Base-by-base conservation (phyloP, 2,329 filamentous ascomycete genomes). In the Dactylellina sp. region DNA sequence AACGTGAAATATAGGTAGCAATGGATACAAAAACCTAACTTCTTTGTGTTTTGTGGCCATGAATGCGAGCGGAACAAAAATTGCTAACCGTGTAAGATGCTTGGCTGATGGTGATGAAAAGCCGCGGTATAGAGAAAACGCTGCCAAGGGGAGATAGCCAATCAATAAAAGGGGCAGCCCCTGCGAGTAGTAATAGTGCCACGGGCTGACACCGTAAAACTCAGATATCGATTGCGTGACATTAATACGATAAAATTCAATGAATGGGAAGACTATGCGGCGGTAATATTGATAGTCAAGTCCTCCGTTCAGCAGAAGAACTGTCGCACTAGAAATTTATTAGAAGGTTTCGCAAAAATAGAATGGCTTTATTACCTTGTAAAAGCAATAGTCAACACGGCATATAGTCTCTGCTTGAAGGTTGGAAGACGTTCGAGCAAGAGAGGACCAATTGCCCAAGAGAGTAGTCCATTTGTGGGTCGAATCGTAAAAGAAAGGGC, bases 11-110 rank as follows among this genome's bases (percentile, higher is more conserved):
- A 89, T 86, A 0, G 95, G 94, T 1, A 98, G 86, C 16, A 99
- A 86, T 0, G 95, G 94, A 79, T 96, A 97, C 77, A 98, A 91
- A 83, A 99, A 99, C 79, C 95, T 92, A 78, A 97, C 91, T 84
- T 99, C 95, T 81, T 99, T 99, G 83, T 99, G 95, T 0, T 92
- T 89, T 77, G 98, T 91, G 50, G 91, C 40, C 56, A 70, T 68
- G 22, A 75, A 75, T 1, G 50, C 63, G 4, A 75, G 1, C 1
- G 64, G 63, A 2, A 63, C 71, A 6, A 70, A 2, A 28, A 39
- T 62, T 12, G 55, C 42, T 2, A 75, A 14, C 20, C 42, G 14
- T 14, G 39, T 47, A 6, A 70, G 35, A 37, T 70, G 53, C 11
- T 11, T 24, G 3, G 63, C 56, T 0, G 47, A 42, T 2, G 56